Percentiles rank a stretch among this genome's conserved stretches.
Conservation (phyloP, 495 filamentous ascomycete species). For the Xylaria grammica region DNA sequence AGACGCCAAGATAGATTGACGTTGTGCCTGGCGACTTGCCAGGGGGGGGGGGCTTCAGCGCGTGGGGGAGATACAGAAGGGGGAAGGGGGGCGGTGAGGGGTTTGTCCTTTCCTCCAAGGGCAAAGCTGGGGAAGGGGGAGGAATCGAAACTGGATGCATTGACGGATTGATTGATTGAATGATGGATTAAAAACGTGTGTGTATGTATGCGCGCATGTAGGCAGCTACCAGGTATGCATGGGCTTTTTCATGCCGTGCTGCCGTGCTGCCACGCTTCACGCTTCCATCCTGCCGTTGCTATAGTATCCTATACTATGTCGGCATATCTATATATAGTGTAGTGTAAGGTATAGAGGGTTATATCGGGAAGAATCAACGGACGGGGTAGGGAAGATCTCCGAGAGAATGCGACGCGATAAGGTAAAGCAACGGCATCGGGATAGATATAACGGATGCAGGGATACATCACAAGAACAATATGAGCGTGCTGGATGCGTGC, state of each 20-base stretch:
- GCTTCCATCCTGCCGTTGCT: too few species aligned
- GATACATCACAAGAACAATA: too few species aligned
- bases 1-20: neutral
- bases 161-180: constrained; percentile 1
- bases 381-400: too few species aligned
- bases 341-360: neutral
- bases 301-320: neutral
- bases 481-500: too few species aligned
- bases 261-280: too few species aligned
- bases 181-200: too few species aligned
- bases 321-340: constrained; percentile 5
- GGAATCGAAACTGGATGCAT: constrained; percentile 1
- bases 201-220: neutral
- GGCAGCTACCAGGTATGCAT: constrained; percentile 5
- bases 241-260: constrained; percentile 17
- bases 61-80: too few species aligned
- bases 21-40: constrained; percentile 29
- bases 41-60: neutral
- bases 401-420: too few species aligned
- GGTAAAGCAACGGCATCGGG: too few species aligned
- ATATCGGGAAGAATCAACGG: too few species aligned
- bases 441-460: too few species aligned
- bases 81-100: constrained; percentile 21
- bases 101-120: constrained; percentile 13
- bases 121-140: neutral